phyloP scores from a whole-genome alignment of 2,329 filamentous ascomycete species.

The Eutypa lata region DNA sequence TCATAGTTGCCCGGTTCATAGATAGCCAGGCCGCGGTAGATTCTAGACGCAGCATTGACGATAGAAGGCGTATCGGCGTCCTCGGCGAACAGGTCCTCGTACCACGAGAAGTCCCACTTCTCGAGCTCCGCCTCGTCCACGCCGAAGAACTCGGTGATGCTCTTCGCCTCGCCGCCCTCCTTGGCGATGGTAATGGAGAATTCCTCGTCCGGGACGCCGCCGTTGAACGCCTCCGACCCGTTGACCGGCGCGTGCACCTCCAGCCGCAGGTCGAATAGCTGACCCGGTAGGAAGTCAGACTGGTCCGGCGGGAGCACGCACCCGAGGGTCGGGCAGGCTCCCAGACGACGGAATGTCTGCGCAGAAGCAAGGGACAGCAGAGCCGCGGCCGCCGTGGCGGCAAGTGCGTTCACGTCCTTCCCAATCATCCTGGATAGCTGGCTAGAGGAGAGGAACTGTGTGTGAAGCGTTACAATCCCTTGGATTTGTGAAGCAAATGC shows the following conservation, averaged over 20 bases:
- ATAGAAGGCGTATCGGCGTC: conserved; percentile 66
- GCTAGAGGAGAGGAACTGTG: neutral
- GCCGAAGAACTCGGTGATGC: conserved; percentile 66
- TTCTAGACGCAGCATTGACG: conserved; percentile 78
- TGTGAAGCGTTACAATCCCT: neutral
- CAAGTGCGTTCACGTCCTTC: conserved; percentile 32
- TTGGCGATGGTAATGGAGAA: conserved; percentile 75
- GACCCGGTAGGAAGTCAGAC: conserved; percentile 79
- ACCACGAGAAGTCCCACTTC: conserved; percentile 82
- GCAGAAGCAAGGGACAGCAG: conserved; percentile 42
- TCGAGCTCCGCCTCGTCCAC: conserved; percentile 69
- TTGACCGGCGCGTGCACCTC: conserved; percentile 81
- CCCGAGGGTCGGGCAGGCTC: conserved; percentile 56
- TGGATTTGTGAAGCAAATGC: neutral
- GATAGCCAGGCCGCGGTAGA: conserved; percentile 71
- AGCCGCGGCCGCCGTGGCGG: conserved; percentile 25
- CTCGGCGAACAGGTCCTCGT: conserved; percentile 76
- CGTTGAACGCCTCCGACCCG: conserved; percentile 72
- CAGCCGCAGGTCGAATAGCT: conserved; percentile 80
- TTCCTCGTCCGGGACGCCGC: conserved; percentile 65
- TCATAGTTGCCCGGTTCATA: conserved; percentile 78
- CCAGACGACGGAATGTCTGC: conserved; percentile 59
- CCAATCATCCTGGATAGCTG: conserved; percentile 29
- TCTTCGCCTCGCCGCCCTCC: conserved; percentile 49
- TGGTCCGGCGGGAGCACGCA: conserved; percentile 61